These are phyloP conservation scores for Mycena galopus DNA, from an alignment of 768 basidiomycete species.

Conservation along the genomic window DNA sequence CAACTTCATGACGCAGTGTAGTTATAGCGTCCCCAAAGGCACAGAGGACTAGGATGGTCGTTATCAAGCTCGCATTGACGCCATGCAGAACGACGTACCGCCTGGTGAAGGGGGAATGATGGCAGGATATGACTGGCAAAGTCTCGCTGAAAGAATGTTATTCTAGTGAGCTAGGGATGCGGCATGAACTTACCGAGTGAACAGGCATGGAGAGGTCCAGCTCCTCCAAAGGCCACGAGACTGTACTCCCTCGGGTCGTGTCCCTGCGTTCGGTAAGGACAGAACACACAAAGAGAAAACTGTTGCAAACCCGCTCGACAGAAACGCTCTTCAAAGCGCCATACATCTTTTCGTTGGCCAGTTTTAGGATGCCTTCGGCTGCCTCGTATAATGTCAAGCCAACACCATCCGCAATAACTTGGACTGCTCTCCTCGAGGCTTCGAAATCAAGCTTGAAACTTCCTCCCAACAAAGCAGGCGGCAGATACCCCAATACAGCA, in stretches of 20 bases:
- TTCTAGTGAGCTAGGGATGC: background rate
- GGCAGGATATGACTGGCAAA: constrained; percentile 42
- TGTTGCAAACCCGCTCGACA: constrained; percentile 37
- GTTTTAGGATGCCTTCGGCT: constrained; percentile 45
- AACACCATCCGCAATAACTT: constrained; percentile 41
- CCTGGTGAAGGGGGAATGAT: constrained; percentile 48
- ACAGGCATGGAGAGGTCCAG: constrained; percentile 45
- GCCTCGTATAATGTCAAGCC: constrained; percentile 42
- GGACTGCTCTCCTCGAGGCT: constrained; percentile 41
- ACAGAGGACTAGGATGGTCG: constrained; percentile 40
- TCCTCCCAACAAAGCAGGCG: constrained; percentile 44
- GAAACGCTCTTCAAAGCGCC: constrained; percentile 47
- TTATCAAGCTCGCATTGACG: background rate
- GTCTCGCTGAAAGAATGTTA: constrained; percentile 16
- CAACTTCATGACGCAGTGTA: constrained; percentile 43
- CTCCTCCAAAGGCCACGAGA: constrained; percentile 47
- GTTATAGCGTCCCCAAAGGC: constrained; percentile 48
- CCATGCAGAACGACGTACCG: constrained; percentile 29
- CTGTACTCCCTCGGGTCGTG: constrained; percentile 47
- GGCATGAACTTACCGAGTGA: constrained; percentile 35
- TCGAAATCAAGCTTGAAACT: constrained; percentile 42
- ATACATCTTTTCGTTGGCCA: constrained; percentile 47
- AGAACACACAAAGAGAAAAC: background rate
- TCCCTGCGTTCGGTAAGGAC: constrained; percentile 30
- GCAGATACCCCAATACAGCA: constrained; percentile 46